phyloP scores from a whole-genome alignment of 805 yeast genomes.

The Saccharomycopsis schoenii region DNA sequence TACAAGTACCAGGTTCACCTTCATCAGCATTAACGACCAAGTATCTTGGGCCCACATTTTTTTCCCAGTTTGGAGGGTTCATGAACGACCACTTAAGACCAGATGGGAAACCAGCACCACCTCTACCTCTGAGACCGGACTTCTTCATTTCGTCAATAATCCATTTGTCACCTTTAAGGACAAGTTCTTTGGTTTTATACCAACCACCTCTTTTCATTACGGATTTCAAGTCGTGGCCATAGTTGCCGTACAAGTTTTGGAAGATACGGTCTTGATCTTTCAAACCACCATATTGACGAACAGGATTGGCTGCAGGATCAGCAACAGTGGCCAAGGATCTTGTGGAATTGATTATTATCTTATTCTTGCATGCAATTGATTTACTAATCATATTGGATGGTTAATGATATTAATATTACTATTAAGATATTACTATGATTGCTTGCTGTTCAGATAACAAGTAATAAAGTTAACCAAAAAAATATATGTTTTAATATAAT shows the following conservation, averaged over 20 bases:
- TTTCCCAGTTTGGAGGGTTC: slow-evolving; percentile 96
- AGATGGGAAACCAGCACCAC: slow-evolving; percentile 91
- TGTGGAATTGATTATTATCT: slow-evolving; percentile 9
- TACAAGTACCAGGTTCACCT: slow-evolving; percentile 93
- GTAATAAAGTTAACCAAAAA: background rate
- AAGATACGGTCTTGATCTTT: slow-evolving; percentile 79
- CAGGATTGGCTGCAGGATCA: slow-evolving; percentile 38
- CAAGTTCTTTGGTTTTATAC: slow-evolving; percentile 82
- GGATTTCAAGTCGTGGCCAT: slow-evolving; percentile 65
- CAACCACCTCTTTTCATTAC: slow-evolving; percentile 82
- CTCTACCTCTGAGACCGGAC: slow-evolving; percentile 83
- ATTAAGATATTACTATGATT: background rate
- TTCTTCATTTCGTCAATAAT: slow-evolving; percentile 79
- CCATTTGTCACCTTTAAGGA: slow-evolving; percentile 81
- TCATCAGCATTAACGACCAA: slow-evolving; percentile 88
- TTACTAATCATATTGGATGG: slow-evolving; percentile 9
- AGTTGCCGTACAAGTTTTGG: slow-evolving; percentile 69
- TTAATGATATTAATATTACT: background rate
- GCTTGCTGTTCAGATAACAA: background rate
- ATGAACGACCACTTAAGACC: slow-evolving; percentile 88
- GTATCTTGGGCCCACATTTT: slow-evolving; percentile 80
- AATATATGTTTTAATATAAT: background rate
- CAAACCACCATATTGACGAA: slow-evolving; percentile 60
- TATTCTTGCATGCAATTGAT: background rate
- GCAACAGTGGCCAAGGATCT: slow-evolving; percentile 31